Base-by-base conservation (phyloP, 352 stramenopile genomes). In the Phytophthora hybrid region DNA sequence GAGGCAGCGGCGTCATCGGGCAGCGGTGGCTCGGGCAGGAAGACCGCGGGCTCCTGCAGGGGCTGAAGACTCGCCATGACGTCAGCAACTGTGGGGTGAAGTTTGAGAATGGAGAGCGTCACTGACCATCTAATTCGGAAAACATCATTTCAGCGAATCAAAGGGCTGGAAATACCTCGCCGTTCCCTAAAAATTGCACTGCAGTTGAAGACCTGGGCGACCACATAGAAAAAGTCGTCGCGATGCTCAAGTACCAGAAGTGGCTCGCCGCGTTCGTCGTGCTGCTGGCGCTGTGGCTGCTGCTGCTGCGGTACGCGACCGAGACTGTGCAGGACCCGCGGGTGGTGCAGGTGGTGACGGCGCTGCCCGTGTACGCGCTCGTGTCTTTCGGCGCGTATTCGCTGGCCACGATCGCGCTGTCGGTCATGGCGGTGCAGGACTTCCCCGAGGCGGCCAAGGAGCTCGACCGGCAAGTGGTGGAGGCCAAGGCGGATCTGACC, bases 241-340 rank as follows among this genome's bases (percentile, higher is more conserved):
- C 19, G 10, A 93, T 92, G 83, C 85, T 93, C 57, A 93, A 92
- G 80, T 93, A 92, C 79, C 87, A 92, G 73, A 91, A 87, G 77
- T 92, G 87, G 84, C 72, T 93, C 37, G 62, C 41, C 39, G 78
- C 75, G 1, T 80, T 90, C 58, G 70, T 84, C 37, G 63, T 82
- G 21, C 69, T 89, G 61, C 71, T 92, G 16, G 63, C 75, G 49
- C 62, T 87, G 46, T 93, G 87, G 87, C 69, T 90, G 46, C 37
- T 87, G 49, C 74, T 91, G 54, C 75, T 88, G 58, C 68, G 77
- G 55, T 87, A 84, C 46, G 80, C 77, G 34, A 59, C 73, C 16
- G 69, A 78, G 7, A 63, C 64, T 0, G 61, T 82, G 14, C 65
- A 46, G 10, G 79, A 93, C 47, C 31, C 70, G 32, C 83, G 74